Percentiles rank a stretch among this genome's conserved stretches.
phyloP scores from a whole-genome alignment of 2,329 filamentous ascomycete genomes.

The Trematosphaeria pertusa region DNA sequence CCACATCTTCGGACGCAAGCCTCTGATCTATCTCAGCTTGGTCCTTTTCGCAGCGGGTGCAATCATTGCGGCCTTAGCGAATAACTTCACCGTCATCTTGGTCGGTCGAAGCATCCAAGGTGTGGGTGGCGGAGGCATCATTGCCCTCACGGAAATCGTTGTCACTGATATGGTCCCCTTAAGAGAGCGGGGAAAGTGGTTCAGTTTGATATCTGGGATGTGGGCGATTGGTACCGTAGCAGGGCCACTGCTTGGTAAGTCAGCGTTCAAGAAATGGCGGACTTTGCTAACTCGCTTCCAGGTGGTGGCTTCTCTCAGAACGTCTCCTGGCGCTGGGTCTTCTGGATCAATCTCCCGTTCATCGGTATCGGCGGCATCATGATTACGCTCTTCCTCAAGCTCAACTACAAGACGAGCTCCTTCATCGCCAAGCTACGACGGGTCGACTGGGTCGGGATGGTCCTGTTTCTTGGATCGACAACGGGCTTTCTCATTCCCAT shows the following conservation, averaged over 20 bases:
- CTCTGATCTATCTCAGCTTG: conserved; percentile 46
- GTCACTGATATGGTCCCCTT: conserved; percentile 56
- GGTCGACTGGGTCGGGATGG: conserved; percentile 69
- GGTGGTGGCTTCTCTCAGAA: conserved; percentile 62
- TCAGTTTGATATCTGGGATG: conserved; percentile 51
- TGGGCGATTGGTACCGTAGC: conserved; percentile 65
- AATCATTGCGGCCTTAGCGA: conserved; percentile 45
- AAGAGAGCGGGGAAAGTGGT: conserved; percentile 51
- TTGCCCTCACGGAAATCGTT: conserved; percentile 53
- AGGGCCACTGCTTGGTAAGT: conserved; percentile 53
- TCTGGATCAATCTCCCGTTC: conserved; percentile 70
- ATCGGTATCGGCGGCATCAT: conserved; percentile 57
- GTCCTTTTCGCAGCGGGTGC: conserved; percentile 46
- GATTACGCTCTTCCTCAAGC: conserved; percentile 61
- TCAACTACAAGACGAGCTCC: conserved; percentile 57
- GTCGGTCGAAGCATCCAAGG: conserved; percentile 50
- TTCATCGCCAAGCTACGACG: conserved; percentile 58
- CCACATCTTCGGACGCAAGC: conserved; percentile 50
- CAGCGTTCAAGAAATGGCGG: background rate
- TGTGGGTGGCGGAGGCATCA: conserved; percentile 51
- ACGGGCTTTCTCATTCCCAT: conserved; percentile 68
- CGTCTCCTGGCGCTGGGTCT: conserved; percentile 67
- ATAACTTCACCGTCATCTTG: conserved; percentile 49
- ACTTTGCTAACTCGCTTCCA: conserved; percentile 10
- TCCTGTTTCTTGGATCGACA: conserved; percentile 66